Base-by-base conservation (phyloP, 345 rosid species). In the Syzygium jambos region DNA sequence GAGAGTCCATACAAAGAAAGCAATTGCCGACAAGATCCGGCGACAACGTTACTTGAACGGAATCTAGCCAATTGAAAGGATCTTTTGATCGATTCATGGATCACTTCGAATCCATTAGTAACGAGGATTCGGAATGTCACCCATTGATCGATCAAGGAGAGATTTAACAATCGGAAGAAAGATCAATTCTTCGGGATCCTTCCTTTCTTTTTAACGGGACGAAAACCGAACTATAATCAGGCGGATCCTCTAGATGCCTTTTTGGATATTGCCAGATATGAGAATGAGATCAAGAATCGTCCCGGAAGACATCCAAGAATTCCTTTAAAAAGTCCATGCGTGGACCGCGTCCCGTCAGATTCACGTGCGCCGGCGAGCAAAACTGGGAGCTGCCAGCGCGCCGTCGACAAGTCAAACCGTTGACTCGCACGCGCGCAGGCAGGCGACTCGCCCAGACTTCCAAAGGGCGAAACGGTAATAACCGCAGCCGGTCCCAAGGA, bases 51-150 rank as follows among this genome's bases (percentile, higher is more conserved):
- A 5, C 3, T 13, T 1, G 3, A 52, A 52, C 14, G 16, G 53
- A 52, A 4, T 52, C 38, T 2, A 61, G 38, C 38, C 2, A 61
- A 30, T n/a, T 0, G 9, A 1, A 14, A 61, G 53, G 38, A 59
- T 27, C 68, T 59, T 27, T 11, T 12, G 15, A 27, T 59, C 1
- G 15, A 59, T 27, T 5, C 0, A 12, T 0, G 27, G 38, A n/a
- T 3, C 17, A n/a, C n/a, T 63, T n/a, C 2, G 10, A 63, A 14
- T 63, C 30, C 9, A 63, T n/a, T 3, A 29, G 5, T 6, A n/a
- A 14, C 2, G 8, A 61, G 16, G 6, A 61, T 16, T 3, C 9
- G 14, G 15, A n/a, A 63, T 29, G 6, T 63, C 38, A 63, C 19
- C 2, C 9, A 1, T 3, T 7, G 19, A 63, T 63, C 5, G 3